Evolutionary conservation across 225 moss, liverwort and hornwort genomes (phyloP), one percentile per base, ranked within the genome.

Genomic region (Marchantia polymorpha): DNA sequence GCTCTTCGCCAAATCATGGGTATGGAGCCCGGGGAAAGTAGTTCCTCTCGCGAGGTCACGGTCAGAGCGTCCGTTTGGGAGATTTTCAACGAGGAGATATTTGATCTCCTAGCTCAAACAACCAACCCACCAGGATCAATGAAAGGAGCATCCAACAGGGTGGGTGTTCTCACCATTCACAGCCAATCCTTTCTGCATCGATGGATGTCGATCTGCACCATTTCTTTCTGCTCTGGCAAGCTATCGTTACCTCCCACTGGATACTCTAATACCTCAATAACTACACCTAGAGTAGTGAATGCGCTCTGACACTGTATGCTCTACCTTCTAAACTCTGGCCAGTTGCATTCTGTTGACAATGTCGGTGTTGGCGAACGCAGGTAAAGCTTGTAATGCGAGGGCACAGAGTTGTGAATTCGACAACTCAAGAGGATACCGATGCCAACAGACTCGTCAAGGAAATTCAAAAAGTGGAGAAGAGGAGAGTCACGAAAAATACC

Each of bases 71-170:
- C 91, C 0, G 94, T 96, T 60, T 94, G 92, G 91, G 96, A 96
- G 66, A 91, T 96, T 50, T 96, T 90, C 82, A 96, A 96, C 63
- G 96, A 96, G 77, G 96, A 94, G 59, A 94, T 96, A 12, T 96
- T 89, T 55, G 96, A 96, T 78, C 90, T 96, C 7, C 89, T 96
- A 52, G 86, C 88, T 0, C 82, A 85, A 76, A 91, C 94, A 19
- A 90, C 81, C 80, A 85, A 85, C 59, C 81, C 85, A 51, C 56
- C 85, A 22, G 88, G 88, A 22, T 92, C 90, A 72, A 86, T 82
- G 83, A 91, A 52, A 81, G 89, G 83, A 14, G 78, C 79, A 29
- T 77, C 79, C 7, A 81, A 81, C 81, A 91, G 92, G 84, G 94
- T 94, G 12, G 20, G 3, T 76, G 10, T 58, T 7, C 14, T 20